These are phyloP conservation scores for Magnolia sinica DNA, from an alignment of 164 flowering plant species.

Conservation along the genomic window DNA sequence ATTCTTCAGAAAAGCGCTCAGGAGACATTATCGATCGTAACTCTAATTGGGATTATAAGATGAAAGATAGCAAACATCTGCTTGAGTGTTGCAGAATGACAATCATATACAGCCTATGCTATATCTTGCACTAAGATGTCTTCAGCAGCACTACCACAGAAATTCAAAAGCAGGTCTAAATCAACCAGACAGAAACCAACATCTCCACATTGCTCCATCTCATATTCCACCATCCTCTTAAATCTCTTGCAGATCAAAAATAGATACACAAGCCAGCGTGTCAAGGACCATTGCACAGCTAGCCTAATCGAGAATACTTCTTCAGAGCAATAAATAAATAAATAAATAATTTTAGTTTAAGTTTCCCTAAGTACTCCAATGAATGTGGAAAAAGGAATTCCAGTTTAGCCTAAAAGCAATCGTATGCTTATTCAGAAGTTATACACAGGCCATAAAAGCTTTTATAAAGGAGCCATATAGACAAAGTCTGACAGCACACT, in stretches of 20 bases:
- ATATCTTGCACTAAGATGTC: neutral
- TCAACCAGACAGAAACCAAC: too few relatives aligned
- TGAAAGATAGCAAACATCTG: neutral
- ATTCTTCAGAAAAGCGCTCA: neutral
- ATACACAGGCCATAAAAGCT: neutral
- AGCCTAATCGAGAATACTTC: neutral
- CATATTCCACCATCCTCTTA: neutral
- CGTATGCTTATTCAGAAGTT: neutral
- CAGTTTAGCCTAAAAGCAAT: neutral
- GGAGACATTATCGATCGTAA: neutral
- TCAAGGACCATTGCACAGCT: neutral
- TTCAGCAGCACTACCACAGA: neutral
- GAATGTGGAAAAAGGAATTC: neutral
- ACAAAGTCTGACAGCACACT: too few relatives aligned
- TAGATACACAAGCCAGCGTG: neutral
- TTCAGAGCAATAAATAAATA: neutral
- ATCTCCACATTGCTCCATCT: neutral
- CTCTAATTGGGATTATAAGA: neutral
- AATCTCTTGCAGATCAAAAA: neutral
- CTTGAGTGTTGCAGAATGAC: neutral
- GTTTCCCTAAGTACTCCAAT: neutral
- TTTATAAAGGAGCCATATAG: neutral
- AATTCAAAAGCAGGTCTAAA: neutral
- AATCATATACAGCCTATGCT: neutral
- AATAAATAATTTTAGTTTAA: too few relatives aligned